phyloP scores from a whole-genome alignment of 495 filamentous ascomycete species.

The Neurospora terricola region DNA sequence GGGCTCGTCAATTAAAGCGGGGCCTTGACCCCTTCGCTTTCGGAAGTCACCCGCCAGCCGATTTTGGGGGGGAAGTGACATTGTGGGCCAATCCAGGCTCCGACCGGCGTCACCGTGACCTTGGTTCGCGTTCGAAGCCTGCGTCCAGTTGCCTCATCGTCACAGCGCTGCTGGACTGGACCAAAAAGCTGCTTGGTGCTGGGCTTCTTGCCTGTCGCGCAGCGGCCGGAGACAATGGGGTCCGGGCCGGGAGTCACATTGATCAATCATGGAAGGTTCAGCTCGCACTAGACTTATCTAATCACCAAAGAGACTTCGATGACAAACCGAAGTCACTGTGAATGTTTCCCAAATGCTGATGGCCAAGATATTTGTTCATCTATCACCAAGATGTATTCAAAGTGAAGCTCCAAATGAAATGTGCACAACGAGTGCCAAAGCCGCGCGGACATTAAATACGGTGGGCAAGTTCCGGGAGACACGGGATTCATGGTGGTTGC shows the following conservation, averaged over 20 bases:
- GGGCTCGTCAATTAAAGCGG: conserved; percentile 22
- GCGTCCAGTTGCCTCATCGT: not conserved
- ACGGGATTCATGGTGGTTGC: not conserved
- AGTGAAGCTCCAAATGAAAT: too few species aligned
- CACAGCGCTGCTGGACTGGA: not conserved
- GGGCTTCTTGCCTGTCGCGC: not conserved
- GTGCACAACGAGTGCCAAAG: not conserved
- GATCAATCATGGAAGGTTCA: not conserved
- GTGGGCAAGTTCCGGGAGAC: not conserved
- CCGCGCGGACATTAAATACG: not conserved
- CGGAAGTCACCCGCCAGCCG: conserved; percentile 3
- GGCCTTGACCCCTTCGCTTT: conserved; percentile 8
- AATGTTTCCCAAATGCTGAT: too few species aligned
- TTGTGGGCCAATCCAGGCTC: not conserved
- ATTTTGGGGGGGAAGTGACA: not conserved
- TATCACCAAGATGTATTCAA: too few species aligned
- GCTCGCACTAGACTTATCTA: not conserved
- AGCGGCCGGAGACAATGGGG: not conserved
- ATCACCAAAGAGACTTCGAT: not conserved
- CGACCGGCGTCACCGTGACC: not conserved
- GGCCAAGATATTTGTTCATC: too few species aligned
- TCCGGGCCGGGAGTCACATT: not conserved
- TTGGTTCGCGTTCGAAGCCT: not conserved
- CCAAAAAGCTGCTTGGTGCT: not conserved
- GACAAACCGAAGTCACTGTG: too few species aligned